These are phyloP conservation scores for Fennellomyces sp. DNA, from an alignment of 371 early-diverging fungal genomes.

Conservation along the genomic window DNA sequence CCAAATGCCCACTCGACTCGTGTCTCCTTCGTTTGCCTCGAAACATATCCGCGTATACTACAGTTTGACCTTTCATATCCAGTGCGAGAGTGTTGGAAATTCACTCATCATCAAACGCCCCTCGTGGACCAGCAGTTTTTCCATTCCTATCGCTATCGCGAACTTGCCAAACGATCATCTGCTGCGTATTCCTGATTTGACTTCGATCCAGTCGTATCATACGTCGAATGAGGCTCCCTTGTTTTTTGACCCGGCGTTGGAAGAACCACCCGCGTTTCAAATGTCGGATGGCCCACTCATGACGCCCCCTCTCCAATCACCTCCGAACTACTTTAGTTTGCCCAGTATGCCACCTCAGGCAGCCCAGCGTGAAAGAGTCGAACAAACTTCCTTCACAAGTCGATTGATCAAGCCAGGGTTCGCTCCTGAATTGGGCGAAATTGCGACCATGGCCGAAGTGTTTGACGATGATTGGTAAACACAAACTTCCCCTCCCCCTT, in stretches of 20 bases:
- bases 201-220: slow-evolving; percentile 29
- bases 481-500: too few species aligned
- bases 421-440: slow-evolving; percentile 20
- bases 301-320: slow-evolving; percentile 39
- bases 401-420: slow-evolving; percentile 20
- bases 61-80: slow-evolving; percentile 27
- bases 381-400: slow-evolving; percentile 32
- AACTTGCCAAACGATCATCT: slow-evolving; percentile 47
- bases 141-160: slow-evolving; percentile 42
- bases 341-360: slow-evolving; percentile 36
- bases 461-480: slow-evolving; percentile 1
- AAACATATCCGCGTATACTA: slow-evolving; percentile 47
- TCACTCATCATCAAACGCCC: slow-evolving; percentile 28
- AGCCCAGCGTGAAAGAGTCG: slow-evolving; percentile 28
- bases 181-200: slow-evolving; percentile 35
- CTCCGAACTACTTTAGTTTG: slow-evolving; percentile 48
- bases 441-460: neutral
- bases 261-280: slow-evolving; percentile 35
- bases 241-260: slow-evolving; percentile 45
- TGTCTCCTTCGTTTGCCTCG: slow-evolving; percentile 47
- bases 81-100: slow-evolving; percentile 24
- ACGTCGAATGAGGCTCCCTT: slow-evolving; percentile 31
- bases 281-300: slow-evolving; percentile 16
- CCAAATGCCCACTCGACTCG: slow-evolving; percentile 45
- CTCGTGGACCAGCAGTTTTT: slow-evolving; percentile 18